Evolutionary conservation across 768 basidiomycete species (phyloP), one percentile per base, ranked within the genome.

Genomic region (Boletus pseudopeckii): DNA sequence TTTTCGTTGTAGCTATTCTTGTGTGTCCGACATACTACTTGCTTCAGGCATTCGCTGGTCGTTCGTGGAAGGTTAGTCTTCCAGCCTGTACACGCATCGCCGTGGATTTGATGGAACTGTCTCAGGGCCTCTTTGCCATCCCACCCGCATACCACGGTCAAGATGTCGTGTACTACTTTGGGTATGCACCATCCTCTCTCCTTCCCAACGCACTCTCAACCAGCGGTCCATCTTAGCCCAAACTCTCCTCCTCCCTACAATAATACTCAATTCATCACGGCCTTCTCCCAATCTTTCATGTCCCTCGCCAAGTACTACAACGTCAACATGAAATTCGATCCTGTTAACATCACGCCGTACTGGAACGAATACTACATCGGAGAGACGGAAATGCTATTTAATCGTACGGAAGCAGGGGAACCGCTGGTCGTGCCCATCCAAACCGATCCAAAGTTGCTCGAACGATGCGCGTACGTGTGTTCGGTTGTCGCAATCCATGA

Each of bases 151-250:
- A 43, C 15, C 69, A 71, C 45, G 74, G 66, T 34, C 36, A 61
- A 3, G 78, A 79, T 45, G 36, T 69, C 3, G 33, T 50, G 2
- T 79, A 75, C 55, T 79, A 79, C 50, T 80, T 78, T 55, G 67
- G 60, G 56, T 58, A 37, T 1, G 48, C 10, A 7, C 13, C 41
- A 17, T 43, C n/a, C 8, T 14, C 2, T 22, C 9, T 7, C 15
- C n/a, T 24, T 34, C 36, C 34, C 9, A 11, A 11, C 14, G 4
- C 17, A 17, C 13, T 45, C n/a, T 54, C 7, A 37, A 44, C 20
- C 15, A 13, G 6, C 3, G 7, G 1, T 24, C 5, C 3, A 36
- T 38, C 4, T 14, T 33, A 60, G 61, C 20, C 14, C 48, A 8
- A 46, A 28, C 8, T 1, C 4, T 10, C 37, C 39, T 7, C 61